Percentiles rank a stretch among this genome's conserved stretches.
These are phyloP conservation scores for Cercospora sojina DNA, from an alignment of 2,329 filamentous ascomycete species.

Conservation along the genomic window DNA sequence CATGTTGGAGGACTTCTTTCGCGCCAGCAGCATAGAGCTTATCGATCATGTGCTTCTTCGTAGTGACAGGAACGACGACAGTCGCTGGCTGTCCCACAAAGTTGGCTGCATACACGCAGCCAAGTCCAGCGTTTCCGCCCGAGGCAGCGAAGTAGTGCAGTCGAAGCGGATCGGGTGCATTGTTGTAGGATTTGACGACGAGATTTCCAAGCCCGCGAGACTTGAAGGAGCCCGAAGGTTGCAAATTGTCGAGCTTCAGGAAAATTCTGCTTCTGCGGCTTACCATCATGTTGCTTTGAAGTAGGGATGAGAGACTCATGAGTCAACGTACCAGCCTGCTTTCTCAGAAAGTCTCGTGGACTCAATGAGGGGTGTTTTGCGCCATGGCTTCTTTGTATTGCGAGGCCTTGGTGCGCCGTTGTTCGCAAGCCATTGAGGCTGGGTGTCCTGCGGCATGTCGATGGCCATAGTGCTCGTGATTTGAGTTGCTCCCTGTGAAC, in stretches of 20 bases:
- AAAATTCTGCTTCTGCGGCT: conserved; percentile 65
- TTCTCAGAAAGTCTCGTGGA: conserved; percentile 65
- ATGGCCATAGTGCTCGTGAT: conserved; percentile 15
- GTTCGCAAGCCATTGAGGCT: conserved; percentile 16
- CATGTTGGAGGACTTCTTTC: conserved; percentile 66
- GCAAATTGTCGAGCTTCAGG: conserved; percentile 81
- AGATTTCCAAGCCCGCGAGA: conserved; percentile 71
- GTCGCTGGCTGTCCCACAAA: conserved; percentile 66
- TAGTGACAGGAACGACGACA: conserved; percentile 69
- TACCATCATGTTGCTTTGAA: conserved; percentile 13
- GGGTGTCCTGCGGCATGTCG: conserved; percentile 9
- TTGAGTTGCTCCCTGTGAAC: background rate
- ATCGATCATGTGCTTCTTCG: conserved; percentile 66
- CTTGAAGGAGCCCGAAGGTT: conserved; percentile 87
- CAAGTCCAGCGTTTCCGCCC: conserved; percentile 82
- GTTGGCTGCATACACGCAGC: conserved; percentile 71
- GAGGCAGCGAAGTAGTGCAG: conserved; percentile 75
- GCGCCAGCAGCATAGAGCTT: conserved; percentile 68
- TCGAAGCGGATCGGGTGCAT: conserved; percentile 29
- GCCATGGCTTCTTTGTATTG: conserved; percentile 56
- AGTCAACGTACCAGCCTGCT: conserved; percentile 65
- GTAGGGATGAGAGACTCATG: background rate
- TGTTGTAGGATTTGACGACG: conserved; percentile 35
- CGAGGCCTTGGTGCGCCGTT: conserved; percentile 4
- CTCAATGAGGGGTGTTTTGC: conserved; percentile 68